Percentiles rank a stretch among this genome's conserved stretches.
Evolutionary conservation across 176 grass and related monocot genomes (phyloP).

Genomic region (bread wheat (Triticum aestivum)): IWGSC_CS_RefSeq_v2.1 NC_057807.1:406151456-406151955

Average conservation of each 20-base stretch:
- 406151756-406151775: constrained; percentile 14
- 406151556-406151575: constrained; percentile 14
- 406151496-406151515: background rate
- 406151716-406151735: constrained; percentile 28
- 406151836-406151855: background rate
- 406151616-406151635: constrained; percentile 1
- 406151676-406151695: background rate
- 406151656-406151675: background rate
- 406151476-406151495: background rate
- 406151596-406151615: constrained; percentile 16
- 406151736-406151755: constrained; percentile 1
- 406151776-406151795: background rate
- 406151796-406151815: constrained; percentile 1
- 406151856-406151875: background rate
- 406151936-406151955: background rate
- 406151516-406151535: background rate
- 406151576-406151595: constrained; percentile 13
- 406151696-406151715: background rate
- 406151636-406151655: background rate
- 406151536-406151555: constrained; percentile 6
- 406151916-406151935: background rate
- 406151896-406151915: background rate
- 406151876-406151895: background rate
- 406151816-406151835: background rate
- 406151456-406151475: background rate